Evolutionary conservation across 2,329 filamentous ascomycete genomes (phyloP), one percentile per base, ranked within the genome.

Genomic region (Elsinoe necatrix): DNA sequence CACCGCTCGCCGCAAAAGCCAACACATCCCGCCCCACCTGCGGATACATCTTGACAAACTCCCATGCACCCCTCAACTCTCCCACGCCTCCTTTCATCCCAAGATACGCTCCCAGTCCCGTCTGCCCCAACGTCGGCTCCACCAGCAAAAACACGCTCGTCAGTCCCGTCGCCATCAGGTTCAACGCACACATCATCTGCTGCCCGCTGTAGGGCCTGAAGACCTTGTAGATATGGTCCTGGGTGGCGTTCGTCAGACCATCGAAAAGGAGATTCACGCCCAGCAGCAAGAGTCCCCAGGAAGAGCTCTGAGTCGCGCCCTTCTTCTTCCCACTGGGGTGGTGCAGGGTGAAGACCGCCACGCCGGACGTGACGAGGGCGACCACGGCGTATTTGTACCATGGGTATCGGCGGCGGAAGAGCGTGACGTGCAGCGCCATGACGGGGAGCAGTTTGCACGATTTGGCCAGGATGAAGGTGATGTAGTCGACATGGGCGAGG

Each of bases 121-220:
- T 89, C 57, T 79, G 76, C 0, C 86, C 86, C n/a, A 96, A 71
- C 74, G 85, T 89, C 0, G 93, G 93, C 64, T 84, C 87, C 18
- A 90, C 67, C 16, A 92, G 62, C 43, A 98, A 81, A 66, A 95
- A 97, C 0, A 74, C 67, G 18, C 81, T 77, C 2, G 91, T 97
- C 57, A 97, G 77, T 47, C 83, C 67, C 2, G 90, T 92, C 64
- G 82, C 86, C 71, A 97, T 86, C 57, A 95, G 76, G 69, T 97
- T 98, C 72, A 96, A 89, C 37, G 92, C 91, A 69, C 91, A 95
- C 93, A 98, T 98, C 93, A 98, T 98, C 79, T 98, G 93, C 59
- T 92, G 90, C 8, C 93, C 93, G 2, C 83, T 82, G 69, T 93
- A 96, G 12, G 85, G 84, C 62, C 82, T 83, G 73, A 90, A 95